These are phyloP conservation scores for Fusarium penzigii DNA, from an alignment of 2,329 filamentous ascomycete species.

Conservation along the genomic window DNA sequence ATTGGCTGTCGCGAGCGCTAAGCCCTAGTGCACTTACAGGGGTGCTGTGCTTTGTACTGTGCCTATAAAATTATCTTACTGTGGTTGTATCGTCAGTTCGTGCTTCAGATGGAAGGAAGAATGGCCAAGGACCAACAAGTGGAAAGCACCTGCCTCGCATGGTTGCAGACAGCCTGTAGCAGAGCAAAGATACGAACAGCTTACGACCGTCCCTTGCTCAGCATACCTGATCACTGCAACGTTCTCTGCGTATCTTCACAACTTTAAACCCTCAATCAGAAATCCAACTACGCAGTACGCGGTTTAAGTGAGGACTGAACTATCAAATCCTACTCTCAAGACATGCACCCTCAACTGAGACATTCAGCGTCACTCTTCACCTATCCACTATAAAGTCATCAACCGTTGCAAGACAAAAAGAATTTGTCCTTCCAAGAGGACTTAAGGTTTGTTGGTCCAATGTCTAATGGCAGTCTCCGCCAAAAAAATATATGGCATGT, in stretches of 20 bases:
- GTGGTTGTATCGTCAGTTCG: background rate
- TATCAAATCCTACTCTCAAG: background rate
- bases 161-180: background rate
- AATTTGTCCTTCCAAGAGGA: background rate
- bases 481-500: background rate
- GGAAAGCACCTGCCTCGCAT: background rate
- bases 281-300: too few relatives aligned
- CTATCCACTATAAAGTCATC: background rate
- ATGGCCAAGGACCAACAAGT: background rate
- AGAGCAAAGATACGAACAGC: too few relatives aligned
- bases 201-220: too few relatives aligned
- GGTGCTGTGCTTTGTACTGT: background rate
- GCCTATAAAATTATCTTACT: background rate
- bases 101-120: background rate
- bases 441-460: background rate
- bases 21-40: background rate
- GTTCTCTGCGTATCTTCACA: background rate
- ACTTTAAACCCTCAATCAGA: background rate
- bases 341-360: constrained; percentile 3
- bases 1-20: constrained; percentile 8
- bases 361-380: constrained; percentile 1
- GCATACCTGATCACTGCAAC: background rate
- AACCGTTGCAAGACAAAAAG: background rate
- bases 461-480: background rate
- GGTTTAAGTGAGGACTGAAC: too few relatives aligned